A percentile compares a stretch with the other conserved stretches of the same genome.
phyloP scores from a whole-genome alignment of 352 stramenopile species.

The Globisporangium paddicum region DNA sequence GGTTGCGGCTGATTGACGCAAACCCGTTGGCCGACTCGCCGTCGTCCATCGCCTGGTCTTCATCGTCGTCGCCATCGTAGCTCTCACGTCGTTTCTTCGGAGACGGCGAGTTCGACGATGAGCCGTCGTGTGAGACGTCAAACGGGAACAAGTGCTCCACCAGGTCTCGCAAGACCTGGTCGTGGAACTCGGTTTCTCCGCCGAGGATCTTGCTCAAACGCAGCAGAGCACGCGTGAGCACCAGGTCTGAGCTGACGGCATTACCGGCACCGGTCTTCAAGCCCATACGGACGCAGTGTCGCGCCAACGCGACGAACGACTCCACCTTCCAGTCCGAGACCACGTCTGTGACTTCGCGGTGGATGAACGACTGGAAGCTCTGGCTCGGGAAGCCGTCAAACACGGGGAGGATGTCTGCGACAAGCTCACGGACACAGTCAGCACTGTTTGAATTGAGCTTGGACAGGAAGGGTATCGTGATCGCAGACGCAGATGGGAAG shows the following conservation, averaged over 20 bases:
- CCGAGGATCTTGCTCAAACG: conserved; percentile 57
- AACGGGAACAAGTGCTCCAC: conserved; percentile 56
- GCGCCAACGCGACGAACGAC: conserved; percentile 59
- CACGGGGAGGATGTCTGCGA: conserved; percentile 49
- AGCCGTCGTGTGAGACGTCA: conserved; percentile 21
- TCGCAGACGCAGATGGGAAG: conserved; percentile 50
- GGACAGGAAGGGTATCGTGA: conserved; percentile 41
- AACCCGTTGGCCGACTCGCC: conserved; percentile 9
- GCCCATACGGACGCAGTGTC: conserved; percentile 53
- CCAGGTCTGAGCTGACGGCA: conserved; percentile 28
- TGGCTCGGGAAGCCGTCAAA: conserved; percentile 64
- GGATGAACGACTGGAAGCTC: conserved; percentile 52
- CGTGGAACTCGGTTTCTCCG: conserved; percentile 38
- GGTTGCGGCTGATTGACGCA: conserved; percentile 14
- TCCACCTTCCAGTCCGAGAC: conserved; percentile 58
- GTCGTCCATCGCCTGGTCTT: conserved; percentile 32
- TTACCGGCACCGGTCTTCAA: conserved; percentile 15
- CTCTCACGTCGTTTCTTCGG: conserved; percentile 15
- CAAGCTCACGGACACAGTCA: conserved; percentile 47
- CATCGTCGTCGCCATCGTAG: conserved; percentile 24
- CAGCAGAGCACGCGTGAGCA: conserved; percentile 46
- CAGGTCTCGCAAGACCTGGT: conserved; percentile 50
- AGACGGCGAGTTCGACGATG: conserved; percentile 20
- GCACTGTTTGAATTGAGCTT: conserved; percentile 22
- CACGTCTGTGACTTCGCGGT: conserved; percentile 56